Conservation (phyloP, 257 asterid species). For the Mentha longifolia region DNA sequence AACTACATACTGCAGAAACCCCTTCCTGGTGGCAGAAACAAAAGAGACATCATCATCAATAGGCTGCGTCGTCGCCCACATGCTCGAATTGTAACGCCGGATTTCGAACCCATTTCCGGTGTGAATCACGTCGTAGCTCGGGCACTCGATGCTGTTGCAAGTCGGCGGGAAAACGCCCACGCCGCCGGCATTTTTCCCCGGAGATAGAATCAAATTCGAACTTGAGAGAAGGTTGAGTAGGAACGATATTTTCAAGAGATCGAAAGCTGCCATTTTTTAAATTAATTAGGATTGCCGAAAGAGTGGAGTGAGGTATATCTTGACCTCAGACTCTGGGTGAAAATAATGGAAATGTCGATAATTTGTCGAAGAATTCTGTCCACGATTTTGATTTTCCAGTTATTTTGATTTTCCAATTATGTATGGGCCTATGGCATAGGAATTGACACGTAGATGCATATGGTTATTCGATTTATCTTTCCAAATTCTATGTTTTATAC, state of each 20-base stretch:
- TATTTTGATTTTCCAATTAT: neutral
- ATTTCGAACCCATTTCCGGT: slow-evolving; percentile 80
- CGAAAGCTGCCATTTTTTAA: slow-evolving; percentile 41
- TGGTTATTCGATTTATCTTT: neutral
- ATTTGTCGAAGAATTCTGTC: neutral
- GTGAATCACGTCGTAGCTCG: slow-evolving; percentile 66
- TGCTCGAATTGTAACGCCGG: slow-evolving; percentile 74
- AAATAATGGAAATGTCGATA: neutral
- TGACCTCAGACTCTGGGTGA: slow-evolving; percentile 4
- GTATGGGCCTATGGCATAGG: neutral
- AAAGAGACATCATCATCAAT: slow-evolving; percentile 75
- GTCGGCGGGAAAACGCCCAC: slow-evolving; percentile 62
- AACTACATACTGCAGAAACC: slow-evolving; percentile 59
- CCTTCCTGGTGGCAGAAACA: slow-evolving; percentile 60
- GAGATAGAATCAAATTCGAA: slow-evolving; percentile 29
- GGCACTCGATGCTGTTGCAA: slow-evolving; percentile 86
- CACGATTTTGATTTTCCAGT: neutral
- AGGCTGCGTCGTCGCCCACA: slow-evolving; percentile 82
- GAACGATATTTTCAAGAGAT: slow-evolving; percentile 51
- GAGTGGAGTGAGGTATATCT: no score
- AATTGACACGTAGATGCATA: slow-evolving; percentile 12
- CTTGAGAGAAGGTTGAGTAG: slow-evolving; percentile 45
- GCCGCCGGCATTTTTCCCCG: slow-evolving; percentile 20
- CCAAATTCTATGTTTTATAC: no score
- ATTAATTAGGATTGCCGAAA: neutral